phyloP scores from a whole-genome alignment of 1,284 basidiomycete genomes.

The Austroboletus novae-zelandiae region DNA sequence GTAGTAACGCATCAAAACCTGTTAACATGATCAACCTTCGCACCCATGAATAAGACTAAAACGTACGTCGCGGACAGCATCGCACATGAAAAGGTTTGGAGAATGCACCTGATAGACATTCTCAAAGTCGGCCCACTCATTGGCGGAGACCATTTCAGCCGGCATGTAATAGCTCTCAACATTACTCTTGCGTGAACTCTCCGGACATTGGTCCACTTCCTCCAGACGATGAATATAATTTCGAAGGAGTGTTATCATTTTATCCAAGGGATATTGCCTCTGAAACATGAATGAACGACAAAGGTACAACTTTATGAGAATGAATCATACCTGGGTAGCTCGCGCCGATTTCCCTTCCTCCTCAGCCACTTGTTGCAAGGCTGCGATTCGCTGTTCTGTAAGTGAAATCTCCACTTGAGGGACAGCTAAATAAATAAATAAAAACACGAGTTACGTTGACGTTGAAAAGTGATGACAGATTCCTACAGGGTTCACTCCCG shows the following conservation, averaged over 20 bases:
- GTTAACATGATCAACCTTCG: slow-evolving; percentile 1
- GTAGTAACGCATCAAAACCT: slow-evolving; percentile 90
- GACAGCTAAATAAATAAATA: slow-evolving; percentile 53
- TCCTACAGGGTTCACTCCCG: slow-evolving; percentile 69
- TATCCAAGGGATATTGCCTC: slow-evolving; percentile 37
- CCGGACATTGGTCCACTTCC: slow-evolving; percentile 42
- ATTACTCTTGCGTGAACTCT: slow-evolving; percentile 30
- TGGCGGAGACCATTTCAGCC: slow-evolving; percentile 58
- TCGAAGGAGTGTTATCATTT: slow-evolving; percentile 59
- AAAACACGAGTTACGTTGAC: slow-evolving; percentile 1
- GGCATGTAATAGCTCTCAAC: slow-evolving; percentile 59
- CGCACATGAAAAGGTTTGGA: slow-evolving; percentile 82
- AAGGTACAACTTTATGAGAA: not conserved
- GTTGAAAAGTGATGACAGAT: slow-evolving; percentile 12
- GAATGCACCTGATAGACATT: slow-evolving; percentile 92
- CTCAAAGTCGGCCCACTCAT: slow-evolving; percentile 83
- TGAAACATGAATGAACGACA: slow-evolving; percentile 11
- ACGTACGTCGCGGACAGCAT: slow-evolving; percentile 73
- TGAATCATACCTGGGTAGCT: slow-evolving; percentile 16
- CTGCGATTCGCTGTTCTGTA: slow-evolving; percentile 53
- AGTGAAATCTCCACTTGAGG: slow-evolving; percentile 70
- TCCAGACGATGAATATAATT: slow-evolving; percentile 60
- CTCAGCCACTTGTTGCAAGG: slow-evolving; percentile 40
- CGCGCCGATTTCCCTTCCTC: slow-evolving; percentile 14
- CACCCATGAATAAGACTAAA: slow-evolving; percentile 1